Base-by-base conservation (phyloP, 139 green algal species). In the Yamagishiella unicocca region DNA sequence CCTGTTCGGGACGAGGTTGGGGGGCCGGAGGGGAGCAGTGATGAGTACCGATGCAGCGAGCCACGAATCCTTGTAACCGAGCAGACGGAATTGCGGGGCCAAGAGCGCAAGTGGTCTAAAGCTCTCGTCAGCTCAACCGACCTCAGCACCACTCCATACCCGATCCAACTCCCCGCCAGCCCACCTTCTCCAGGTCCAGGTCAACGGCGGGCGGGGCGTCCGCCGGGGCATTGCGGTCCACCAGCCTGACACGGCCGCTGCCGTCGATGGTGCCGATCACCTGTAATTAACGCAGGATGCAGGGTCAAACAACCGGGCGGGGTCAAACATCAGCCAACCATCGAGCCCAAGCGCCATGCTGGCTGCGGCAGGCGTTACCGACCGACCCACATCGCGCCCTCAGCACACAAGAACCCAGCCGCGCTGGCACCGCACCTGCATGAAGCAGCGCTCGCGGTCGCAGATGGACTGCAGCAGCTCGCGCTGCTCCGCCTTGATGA, bases 221-320 rank as follows among this genome's bases (percentile, higher is more conserved):
- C 0, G 88, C 83, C 0, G 89, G 83, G 0, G 95, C 95, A 17
- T 93, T 83, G 40, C 83, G 91, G 92, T 99, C 97, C 68, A 94
- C 88, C 40, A 99, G 90, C n/a, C 90, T 92, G 29, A 99, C 95
- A 29, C 95, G 94, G 19, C 98, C 97, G 42, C 76, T 94, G 90
- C 97, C 98, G 87, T 97, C 94, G 83, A 99, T 98, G 64, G 89
- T 88, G 46, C 98, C 98, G 73, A 99, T 98, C 31, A 99, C 96
- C 95, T 97, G 90, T n/a, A n/a, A n/a, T n/a, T n/a, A n/a, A n/a
- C n/a, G n/a, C n/a, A n/a, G n/a, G n/a, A n/a, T n/a, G n/a, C n/a
- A n/a, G n/a, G n/a, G n/a, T n/a, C n/a, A n/a, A n/a, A n/a, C n/a
- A n/a, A n/a, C n/a, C n/a, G n/a, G n/a, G n/a, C n/a, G n/a, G n/a